A percentile compares a stretch with the other conserved stretches of the same genome.
Conservation (phyloP, 192 early-diverging fungal species). For the Entrophospora sp. region DNA sequence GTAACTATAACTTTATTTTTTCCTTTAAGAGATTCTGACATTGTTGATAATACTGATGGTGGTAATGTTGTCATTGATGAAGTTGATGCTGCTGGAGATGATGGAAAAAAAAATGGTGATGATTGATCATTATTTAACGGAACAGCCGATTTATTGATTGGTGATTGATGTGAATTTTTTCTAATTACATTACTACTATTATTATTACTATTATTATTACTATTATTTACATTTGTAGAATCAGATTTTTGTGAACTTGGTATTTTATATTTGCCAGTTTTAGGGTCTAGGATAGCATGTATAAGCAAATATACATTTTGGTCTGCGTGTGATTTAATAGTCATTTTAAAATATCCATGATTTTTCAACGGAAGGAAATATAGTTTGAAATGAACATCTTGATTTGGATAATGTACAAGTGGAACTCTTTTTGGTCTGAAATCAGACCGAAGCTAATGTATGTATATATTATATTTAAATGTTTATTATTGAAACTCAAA, state of each 20-base stretch:
- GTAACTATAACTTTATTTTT: too few species aligned
- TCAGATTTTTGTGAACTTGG: neutral
- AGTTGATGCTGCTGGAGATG: too few species aligned
- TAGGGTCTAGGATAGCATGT: neutral
- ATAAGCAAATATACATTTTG: neutral
- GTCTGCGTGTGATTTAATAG: neutral
- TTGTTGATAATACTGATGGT: too few species aligned
- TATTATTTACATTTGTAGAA: too few species aligned
- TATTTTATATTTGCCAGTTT: neutral
- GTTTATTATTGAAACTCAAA: neutral
- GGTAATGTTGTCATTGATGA: too few species aligned
- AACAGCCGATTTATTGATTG: too few species aligned
- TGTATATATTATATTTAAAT: neutral
- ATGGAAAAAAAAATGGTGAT: too few species aligned
- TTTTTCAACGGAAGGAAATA: neutral
- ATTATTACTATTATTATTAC: neutral
- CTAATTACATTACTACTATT: too few species aligned
- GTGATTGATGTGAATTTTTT: too few species aligned
- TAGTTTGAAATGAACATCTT: neutral
- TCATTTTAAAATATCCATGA: slow-evolving; percentile 1
- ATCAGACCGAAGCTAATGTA: neutral
- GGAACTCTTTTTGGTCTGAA: neutral
- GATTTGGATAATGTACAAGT: slow-evolving; percentile 20
- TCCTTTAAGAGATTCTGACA: too few species aligned
- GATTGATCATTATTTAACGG: too few species aligned